Evolutionary conservation across 2,329 filamentous ascomycete genomes (phyloP).

Genomic region (Botrytis sinoallii): DNA sequence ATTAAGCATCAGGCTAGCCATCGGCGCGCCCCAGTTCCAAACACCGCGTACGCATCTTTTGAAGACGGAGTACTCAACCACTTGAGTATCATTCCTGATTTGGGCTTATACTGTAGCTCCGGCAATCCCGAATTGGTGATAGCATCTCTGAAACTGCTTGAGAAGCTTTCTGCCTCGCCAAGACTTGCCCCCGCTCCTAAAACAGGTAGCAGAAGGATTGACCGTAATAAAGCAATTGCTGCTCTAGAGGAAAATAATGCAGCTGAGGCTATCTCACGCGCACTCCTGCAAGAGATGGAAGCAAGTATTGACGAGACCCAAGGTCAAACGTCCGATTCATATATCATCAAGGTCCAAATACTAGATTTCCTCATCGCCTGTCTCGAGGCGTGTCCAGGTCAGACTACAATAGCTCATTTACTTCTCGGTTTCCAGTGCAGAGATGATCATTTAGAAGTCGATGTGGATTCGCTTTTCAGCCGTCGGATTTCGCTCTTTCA

Average conservation of each 20-base stretch:
- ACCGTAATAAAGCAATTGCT: constrained; percentile 81
- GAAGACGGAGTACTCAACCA: constrained; percentile 87
- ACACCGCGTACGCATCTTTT: constrained; percentile 78
- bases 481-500: constrained; percentile 78
- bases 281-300: constrained; percentile 67
- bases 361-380: constrained; percentile 83
- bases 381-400: constrained; percentile 68
- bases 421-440: constrained; percentile 83
- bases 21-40: constrained; percentile 62
- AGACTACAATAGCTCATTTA: constrained; percentile 85
- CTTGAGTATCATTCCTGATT: constrained; percentile 71
- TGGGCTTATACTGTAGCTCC: constrained; percentile 83
- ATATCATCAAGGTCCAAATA: constrained; percentile 78
- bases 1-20: constrained; percentile 64
- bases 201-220: constrained; percentile 34
- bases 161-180: constrained; percentile 80
- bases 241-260: constrained; percentile 70
- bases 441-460: constrained; percentile 65
- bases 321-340: constrained; percentile 66
- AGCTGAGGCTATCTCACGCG: constrained; percentile 72
- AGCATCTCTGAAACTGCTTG: constrained; percentile 75
- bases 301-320: constrained; percentile 69
- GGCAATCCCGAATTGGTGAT: constrained; percentile 78
- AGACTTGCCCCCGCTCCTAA: constrained; percentile 44
- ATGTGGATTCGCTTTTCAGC: constrained; percentile 67